Evolutionary conservation across 164 flowering plant genomes (phyloP).

Genomic region (Nymphaea thermarum): DNA sequence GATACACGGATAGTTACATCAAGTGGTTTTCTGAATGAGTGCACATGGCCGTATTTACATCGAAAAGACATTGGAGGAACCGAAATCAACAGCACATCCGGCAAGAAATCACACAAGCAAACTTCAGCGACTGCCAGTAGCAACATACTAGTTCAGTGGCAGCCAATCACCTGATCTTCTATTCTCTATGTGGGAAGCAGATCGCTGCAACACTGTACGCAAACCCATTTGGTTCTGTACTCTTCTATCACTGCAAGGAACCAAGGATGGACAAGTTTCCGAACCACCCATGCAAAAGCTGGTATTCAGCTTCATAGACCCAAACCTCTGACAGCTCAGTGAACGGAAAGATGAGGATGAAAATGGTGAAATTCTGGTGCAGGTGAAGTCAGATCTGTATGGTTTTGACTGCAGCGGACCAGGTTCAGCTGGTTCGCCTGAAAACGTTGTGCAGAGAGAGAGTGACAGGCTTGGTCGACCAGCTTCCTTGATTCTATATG

Average conservation of each 20-base stretch:
- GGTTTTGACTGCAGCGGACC: constrained; percentile 40
- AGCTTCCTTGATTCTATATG: constrained; percentile 31
- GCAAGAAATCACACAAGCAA: not conserved
- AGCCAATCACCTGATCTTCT: constrained; percentile 32
- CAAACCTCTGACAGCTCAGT: constrained; percentile 57
- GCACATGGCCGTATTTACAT: too few relatives aligned
- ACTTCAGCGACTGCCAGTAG: constrained; percentile 34
- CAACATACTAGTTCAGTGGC: constrained; percentile 39
- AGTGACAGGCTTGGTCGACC: constrained; percentile 63
- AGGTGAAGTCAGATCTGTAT: constrained; percentile 39
- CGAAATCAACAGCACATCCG: too few relatives aligned
- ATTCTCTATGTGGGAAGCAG: constrained; percentile 40
- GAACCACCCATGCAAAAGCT: constrained; percentile 62
- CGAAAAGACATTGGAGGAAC: too few relatives aligned
- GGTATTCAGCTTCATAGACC: constrained; percentile 50
- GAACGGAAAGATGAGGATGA: constrained; percentile 40
- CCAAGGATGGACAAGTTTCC: constrained; percentile 33
- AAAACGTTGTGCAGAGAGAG: constrained; percentile 45
- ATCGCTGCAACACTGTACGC: constrained; percentile 43
- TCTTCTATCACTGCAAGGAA: constrained; percentile 24
- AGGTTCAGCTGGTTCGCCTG: constrained; percentile 31
- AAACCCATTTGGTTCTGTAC: constrained; percentile 23
- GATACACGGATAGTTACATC: too few relatives aligned
- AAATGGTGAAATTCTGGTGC: constrained; percentile 31
- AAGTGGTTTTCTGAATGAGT: too few relatives aligned